A percentile compares a stretch with the other conserved stretches of the same genome.
phyloP scores from a whole-genome alignment of 345 rosid species.

The Laguncularia racemosa region DNA sequence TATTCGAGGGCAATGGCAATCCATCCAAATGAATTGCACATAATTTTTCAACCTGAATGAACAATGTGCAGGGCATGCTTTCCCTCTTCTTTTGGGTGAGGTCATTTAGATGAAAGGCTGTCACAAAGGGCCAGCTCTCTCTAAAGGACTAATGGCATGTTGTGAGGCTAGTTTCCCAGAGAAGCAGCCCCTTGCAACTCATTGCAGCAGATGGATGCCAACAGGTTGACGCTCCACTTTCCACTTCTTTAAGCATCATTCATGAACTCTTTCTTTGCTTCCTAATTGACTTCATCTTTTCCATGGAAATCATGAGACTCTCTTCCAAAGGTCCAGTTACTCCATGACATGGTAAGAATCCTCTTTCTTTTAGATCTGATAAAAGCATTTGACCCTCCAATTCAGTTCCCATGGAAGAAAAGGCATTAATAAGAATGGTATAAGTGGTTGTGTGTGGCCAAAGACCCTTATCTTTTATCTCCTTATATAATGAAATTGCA shows the following conservation, averaged over 20 bases:
- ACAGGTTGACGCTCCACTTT: background rate
- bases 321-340: constrained; percentile 21
- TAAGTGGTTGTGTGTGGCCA: constrained; percentile 63
- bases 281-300: constrained; percentile 37
- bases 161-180: too few relatives aligned
- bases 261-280: constrained; percentile 24
- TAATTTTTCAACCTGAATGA: too few relatives aligned
- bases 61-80: too few relatives aligned
- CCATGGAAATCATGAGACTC: constrained; percentile 35
- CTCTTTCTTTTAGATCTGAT: constrained; percentile 54
- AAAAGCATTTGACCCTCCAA: constrained; percentile 35
- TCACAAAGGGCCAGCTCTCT: too few relatives aligned
- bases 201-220: background rate
- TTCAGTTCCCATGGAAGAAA: constrained; percentile 19
- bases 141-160: too few relatives aligned
- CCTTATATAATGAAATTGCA: constrained; percentile 59
- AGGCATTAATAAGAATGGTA: constrained; percentile 41
- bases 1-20: too few relatives aligned
- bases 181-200: too few relatives aligned
- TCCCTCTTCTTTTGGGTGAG: too few relatives aligned
- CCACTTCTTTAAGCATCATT: constrained; percentile 13
- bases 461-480: constrained; percentile 61
- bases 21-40: too few relatives aligned
- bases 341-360: constrained; percentile 36
- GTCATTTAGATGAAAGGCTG: too few relatives aligned